These are phyloP conservation scores for Wickerhamomyces sp. DNA, from an alignment of 1,139 yeast genomes.

Conservation along the genomic window DNA sequence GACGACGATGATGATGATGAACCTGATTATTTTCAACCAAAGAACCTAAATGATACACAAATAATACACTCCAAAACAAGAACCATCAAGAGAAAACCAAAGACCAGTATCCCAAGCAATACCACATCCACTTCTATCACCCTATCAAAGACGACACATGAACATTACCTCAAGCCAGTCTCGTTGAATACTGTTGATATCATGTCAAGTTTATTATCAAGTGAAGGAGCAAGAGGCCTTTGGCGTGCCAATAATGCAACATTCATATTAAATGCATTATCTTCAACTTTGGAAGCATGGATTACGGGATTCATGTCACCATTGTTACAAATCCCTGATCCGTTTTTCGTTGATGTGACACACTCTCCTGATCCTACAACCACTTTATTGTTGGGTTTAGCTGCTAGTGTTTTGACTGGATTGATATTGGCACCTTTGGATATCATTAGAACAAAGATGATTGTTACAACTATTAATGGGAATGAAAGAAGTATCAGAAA, in stretches of 20 bases:
- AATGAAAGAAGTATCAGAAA: slow-evolving; percentile 31
- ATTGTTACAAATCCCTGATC: slow-evolving; percentile 82
- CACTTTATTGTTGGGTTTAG: slow-evolving; percentile 61
- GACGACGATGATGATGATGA: slow-evolving; percentile 41
- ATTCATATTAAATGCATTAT: slow-evolving; percentile 69
- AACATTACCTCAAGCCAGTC: slow-evolving; percentile 45
- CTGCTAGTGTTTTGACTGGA: slow-evolving; percentile 72
- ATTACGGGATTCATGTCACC: slow-evolving; percentile 83
- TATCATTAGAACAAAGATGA: slow-evolving; percentile 69
- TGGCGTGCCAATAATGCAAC: slow-evolving; percentile 88
- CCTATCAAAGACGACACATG: slow-evolving; percentile 7
- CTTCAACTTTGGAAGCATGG: slow-evolving; percentile 87
- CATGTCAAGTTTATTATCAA: slow-evolving; percentile 59
- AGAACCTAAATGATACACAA: slow-evolving; percentile 24
- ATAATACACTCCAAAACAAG: slow-evolving; percentile 18
- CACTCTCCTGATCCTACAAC: slow-evolving; percentile 75
- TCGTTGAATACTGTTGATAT: slow-evolving; percentile 70
- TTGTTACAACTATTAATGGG: slow-evolving; percentile 48
- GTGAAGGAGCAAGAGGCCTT: slow-evolving; percentile 80
- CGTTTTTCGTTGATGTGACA: slow-evolving; percentile 75
- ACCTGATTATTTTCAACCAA: slow-evolving; percentile 48
- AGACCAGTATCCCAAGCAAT: not conserved
- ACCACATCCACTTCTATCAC: not conserved
- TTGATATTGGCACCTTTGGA: slow-evolving; percentile 79
- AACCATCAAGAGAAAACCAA: slow-evolving; percentile 11